A percentile compares a stretch with the other conserved stretches of the same genome.
Evolutionary conservation across 352 stramenopile species (phyloP).

Genomic region (Globisporangium viniferum): DNA sequence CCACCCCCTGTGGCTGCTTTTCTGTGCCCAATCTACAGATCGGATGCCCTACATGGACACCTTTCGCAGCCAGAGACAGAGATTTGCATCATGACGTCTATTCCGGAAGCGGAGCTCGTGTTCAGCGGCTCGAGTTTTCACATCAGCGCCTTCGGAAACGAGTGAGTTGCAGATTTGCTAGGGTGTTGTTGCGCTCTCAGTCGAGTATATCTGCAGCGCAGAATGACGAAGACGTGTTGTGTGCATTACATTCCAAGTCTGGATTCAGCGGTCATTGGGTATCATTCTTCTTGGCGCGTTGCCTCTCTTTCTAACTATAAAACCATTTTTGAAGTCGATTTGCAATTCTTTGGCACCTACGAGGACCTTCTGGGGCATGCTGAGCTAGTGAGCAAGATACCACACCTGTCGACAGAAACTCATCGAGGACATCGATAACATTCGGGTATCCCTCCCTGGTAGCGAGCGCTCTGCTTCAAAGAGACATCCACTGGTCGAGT

Average conservation of each 20-base stretch:
- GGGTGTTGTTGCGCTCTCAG: no score
- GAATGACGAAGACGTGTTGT: no score
- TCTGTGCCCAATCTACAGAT: slow-evolving; percentile 27
- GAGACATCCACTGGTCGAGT: neutral
- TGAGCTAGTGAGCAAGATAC: neutral
- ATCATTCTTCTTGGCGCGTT: no score
- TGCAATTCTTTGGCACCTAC: neutral
- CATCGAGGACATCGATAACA: neutral
- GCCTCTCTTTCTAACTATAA: no score
- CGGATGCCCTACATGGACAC: neutral
- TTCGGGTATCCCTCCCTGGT: neutral
- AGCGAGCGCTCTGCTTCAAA: neutral
- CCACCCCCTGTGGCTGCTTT: slow-evolving; percentile 11
- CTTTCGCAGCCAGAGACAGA: slow-evolving; percentile 9
- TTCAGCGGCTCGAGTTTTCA: slow-evolving; percentile 32
- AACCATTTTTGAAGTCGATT: no score
- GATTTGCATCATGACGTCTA: slow-evolving; percentile 23
- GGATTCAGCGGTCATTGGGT: no score
- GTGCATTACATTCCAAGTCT: no score
- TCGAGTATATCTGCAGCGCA: no score
- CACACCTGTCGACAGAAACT: neutral
- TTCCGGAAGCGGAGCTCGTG: slow-evolving; percentile 26
- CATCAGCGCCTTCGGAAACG: slow-evolving; percentile 3
- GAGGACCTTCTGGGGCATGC: neutral
- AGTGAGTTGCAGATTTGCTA: neutral